Conservation (phyloP, 2,329 filamentous ascomycete species). For the Calonectria pseudoturangicola region DNA sequence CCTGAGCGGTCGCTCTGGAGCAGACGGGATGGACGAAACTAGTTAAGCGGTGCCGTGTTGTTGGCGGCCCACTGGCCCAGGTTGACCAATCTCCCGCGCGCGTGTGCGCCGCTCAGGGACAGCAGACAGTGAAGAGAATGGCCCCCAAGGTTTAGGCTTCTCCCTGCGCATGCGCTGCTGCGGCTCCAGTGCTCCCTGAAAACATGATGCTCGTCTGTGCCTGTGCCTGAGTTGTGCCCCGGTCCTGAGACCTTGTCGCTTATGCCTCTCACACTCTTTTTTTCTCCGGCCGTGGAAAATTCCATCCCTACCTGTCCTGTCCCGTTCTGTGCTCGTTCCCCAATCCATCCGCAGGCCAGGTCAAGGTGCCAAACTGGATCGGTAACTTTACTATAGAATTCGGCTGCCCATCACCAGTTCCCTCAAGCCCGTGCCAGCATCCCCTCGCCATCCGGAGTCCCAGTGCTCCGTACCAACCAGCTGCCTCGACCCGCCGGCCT, state of each 20-base stretch:
- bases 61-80: constrained; percentile 38
- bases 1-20: constrained; percentile 19
- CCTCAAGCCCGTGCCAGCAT: constrained; percentile 38
- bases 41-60: constrained; percentile 40
- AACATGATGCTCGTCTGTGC: constrained; percentile 26
- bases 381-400: constrained; percentile 27
- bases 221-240: constrained; percentile 29
- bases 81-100: constrained; percentile 26
- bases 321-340: neutral
- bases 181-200: constrained; percentile 14
- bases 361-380: constrained; percentile 19
- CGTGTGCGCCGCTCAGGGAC: constrained; percentile 30
- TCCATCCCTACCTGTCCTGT: constrained; percentile 20
- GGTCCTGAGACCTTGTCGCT: constrained; percentile 24
- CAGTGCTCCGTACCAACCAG: constrained; percentile 40
- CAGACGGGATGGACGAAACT: constrained; percentile 39
- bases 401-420: constrained; percentile 31
- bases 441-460: constrained; percentile 43
- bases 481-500: constrained; percentile 33
- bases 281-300: constrained; percentile 26
- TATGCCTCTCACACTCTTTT: constrained; percentile 8
- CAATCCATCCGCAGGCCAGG: constrained; percentile 1
- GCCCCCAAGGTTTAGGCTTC: constrained; percentile 28
- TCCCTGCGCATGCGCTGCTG: constrained; percentile 11
- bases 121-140: constrained; percentile 32